Evolutionary conservation across 768 basidiomycete genomes (phyloP), one percentile per base, ranked within the genome.

Genomic region (Suillus discolor): DNA sequence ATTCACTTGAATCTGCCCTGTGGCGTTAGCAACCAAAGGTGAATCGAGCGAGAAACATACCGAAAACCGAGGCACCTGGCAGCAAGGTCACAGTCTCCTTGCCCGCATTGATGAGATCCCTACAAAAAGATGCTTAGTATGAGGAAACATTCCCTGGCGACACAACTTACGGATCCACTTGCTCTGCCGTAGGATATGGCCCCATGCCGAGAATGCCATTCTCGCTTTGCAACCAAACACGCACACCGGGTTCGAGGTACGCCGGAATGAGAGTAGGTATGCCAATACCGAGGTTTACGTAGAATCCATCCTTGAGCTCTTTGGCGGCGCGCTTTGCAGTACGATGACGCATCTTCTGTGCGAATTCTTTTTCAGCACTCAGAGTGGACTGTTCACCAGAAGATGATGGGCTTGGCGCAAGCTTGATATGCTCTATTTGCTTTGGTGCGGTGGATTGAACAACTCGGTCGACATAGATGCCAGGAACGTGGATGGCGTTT

Each of bases 41-140:
- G 44, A 3, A 1, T 38, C 9, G 31, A 28, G 7, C 28, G 18
- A 5, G n/a, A 5, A 36, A 75, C 89, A 62, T 69, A 91, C 93
- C 96, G 74, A 98, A 98, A 9, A 95, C 80, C 5, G 96, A 91
- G 36, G 95, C 93, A 31, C 96, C 96, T 28, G 95, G 95, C 28
- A 97, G 82, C 12, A 98, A 84, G 6, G 96, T 97, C 57, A 97
- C 87, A 6, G 94, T 96, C 79, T 97, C 94, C 76, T 97, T 97
- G 25, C 95, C 95, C 47, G 95, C 96, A 70, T 97, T 97, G 72
- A 97, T 92, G 69, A 96, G 85, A 76, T 97, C 95, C 45, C 92
- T 93, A 69, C 9, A 67, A 44, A 25, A 44, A 31, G 47, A 45
- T 53, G 23, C 54, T 69, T 45, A 65, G 65, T 68, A 66, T 12